A percentile compares a stretch with the other conserved stretches of the same genome.
Evolutionary conservation across 192 early-diverging fungal genomes (phyloP).

Genomic region (Backusella circina): DNA sequence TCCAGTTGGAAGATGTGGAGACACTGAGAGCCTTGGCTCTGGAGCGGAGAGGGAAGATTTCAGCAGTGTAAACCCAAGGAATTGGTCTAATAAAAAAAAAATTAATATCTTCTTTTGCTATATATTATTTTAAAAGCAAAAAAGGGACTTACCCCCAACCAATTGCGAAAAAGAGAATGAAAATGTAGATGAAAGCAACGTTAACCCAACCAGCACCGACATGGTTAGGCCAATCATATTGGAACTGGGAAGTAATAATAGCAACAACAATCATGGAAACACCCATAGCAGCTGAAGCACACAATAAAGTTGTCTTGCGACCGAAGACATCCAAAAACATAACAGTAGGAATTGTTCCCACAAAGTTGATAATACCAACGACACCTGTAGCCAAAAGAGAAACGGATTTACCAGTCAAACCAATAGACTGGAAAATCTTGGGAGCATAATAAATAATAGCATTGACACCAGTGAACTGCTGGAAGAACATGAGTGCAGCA

Average conservation of each 20-base stretch:
- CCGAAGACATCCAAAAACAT: constrained; percentile 68
- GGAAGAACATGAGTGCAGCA: constrained; percentile 55
- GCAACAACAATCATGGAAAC: constrained; percentile 34
- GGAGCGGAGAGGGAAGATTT: constrained; percentile 72
- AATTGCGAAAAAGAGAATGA: constrained; percentile 66
- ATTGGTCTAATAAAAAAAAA: constrained; percentile 43
- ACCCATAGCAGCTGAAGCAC: constrained; percentile 46
- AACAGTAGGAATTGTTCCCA: constrained; percentile 72
- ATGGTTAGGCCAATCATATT: constrained; percentile 28
- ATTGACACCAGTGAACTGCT: constrained; percentile 78
- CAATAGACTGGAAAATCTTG: constrained; percentile 55
- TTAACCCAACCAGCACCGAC: constrained; percentile 24
- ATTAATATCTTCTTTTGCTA: constrained; percentile 17
- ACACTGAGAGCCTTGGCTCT: constrained; percentile 77
- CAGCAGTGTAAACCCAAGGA: constrained; percentile 63
- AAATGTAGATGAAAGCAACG: constrained; percentile 68
- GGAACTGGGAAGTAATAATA: constrained; percentile 37
- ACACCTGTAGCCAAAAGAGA: constrained; percentile 57
- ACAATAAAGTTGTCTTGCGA: constrained; percentile 59
- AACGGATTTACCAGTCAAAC: constrained; percentile 42
- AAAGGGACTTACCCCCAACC: background rate
- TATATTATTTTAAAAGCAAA: background rate
- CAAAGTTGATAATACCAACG: constrained; percentile 70
- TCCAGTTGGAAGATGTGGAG: constrained; percentile 80
- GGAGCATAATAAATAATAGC: constrained; percentile 71